phyloP scores from a whole-genome alignment of 495 filamentous ascomycete species.

The Neurospora sp. region DNA sequence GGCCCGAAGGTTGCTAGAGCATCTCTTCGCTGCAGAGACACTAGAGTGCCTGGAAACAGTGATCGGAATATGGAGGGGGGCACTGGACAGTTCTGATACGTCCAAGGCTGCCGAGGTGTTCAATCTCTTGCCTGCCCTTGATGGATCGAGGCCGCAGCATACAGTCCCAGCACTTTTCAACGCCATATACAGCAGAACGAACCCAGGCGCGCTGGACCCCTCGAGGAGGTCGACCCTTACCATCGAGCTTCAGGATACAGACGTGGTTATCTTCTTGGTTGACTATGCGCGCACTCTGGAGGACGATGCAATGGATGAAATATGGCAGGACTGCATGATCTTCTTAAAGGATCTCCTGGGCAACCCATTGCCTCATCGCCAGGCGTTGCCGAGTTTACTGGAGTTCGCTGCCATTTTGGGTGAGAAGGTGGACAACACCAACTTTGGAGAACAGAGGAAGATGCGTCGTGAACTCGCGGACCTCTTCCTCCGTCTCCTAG shows the following conservation, averaged over 20 bases:
- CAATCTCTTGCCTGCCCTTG: conserved; percentile 78
- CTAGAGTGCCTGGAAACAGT: conserved; percentile 89
- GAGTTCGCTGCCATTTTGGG: conserved; percentile 85
- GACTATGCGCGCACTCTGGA: conserved; percentile 84
- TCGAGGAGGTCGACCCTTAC: conserved; percentile 78
- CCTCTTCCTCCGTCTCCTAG: conserved; percentile 74
- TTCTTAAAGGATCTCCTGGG: conserved; percentile 84
- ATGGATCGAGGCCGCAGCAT: conserved; percentile 83
- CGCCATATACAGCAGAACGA: conserved; percentile 88
- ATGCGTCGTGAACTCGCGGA: conserved; percentile 92
- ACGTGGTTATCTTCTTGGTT: conserved; percentile 78
- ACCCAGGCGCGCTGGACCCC: conserved; percentile 68
- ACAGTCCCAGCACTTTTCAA: conserved; percentile 96
- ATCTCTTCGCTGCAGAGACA: conserved; percentile 88
- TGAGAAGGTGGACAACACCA: conserved; percentile 93
- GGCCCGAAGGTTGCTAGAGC: conserved; percentile 77
- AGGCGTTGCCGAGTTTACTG: conserved; percentile 76
- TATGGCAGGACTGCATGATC: conserved; percentile 88
- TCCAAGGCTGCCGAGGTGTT: conserved; percentile 49
- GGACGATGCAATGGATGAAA: conserved; percentile 98
- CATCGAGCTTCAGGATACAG: conserved; percentile 66
- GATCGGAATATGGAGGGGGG: conserved; percentile 64
- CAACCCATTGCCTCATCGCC: conserved; percentile 91
- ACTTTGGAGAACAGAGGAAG: conserved; percentile 88
- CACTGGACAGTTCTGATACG: conserved; percentile 25